A percentile compares a stretch with the other conserved stretches of the same genome.
These are phyloP conservation scores for Botrytis paeoniae DNA, from an alignment of 2,329 filamentous ascomycete genomes.

Conservation along the genomic window DNA sequence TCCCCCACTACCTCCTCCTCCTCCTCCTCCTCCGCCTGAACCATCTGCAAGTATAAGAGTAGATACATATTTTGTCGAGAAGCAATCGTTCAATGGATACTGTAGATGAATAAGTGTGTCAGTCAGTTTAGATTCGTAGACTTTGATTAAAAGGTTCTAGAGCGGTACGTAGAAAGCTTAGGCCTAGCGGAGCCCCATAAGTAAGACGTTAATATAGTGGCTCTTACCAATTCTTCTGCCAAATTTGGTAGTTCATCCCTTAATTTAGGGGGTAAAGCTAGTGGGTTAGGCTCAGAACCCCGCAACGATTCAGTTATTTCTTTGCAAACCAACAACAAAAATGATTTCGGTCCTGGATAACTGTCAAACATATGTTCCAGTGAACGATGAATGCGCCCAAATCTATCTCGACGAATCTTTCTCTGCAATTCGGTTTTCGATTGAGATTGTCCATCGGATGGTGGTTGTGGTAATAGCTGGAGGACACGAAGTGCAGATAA, in stretches of 20 bases:
- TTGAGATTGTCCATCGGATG: constrained; percentile 25
- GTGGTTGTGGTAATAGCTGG: constrained; percentile 41
- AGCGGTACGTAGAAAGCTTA: not conserved
- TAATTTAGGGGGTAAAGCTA: constrained; percentile 38
- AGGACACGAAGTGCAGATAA: constrained; percentile 41
- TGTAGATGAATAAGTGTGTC: constrained; percentile 19
- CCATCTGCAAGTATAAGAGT: constrained; percentile 38
- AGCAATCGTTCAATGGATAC: constrained; percentile 42
- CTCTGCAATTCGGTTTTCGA: constrained; percentile 33
- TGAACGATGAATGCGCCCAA: constrained; percentile 40
- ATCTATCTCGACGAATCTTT: constrained; percentile 41
- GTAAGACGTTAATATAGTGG: not conserved
- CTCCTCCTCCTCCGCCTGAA: constrained; percentile 27
- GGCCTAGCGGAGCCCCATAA: not conserved
- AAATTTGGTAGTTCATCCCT: constrained; percentile 41
- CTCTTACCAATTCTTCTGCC: constrained; percentile 40
- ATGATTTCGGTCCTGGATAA: constrained; percentile 42
- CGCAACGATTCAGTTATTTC: constrained; percentile 40
- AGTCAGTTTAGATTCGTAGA: constrained; percentile 1
- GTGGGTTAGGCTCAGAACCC: constrained; percentile 38
- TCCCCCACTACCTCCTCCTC: not conserved
- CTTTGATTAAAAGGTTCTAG: not conserved
- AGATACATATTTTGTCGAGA: constrained; percentile 39
- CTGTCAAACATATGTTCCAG: constrained; percentile 42
- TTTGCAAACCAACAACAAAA: constrained; percentile 41